Evolutionary conservation across 495 filamentous ascomycete genomes (phyloP).

Genomic region (Evansstolkia leycettana): DNA sequence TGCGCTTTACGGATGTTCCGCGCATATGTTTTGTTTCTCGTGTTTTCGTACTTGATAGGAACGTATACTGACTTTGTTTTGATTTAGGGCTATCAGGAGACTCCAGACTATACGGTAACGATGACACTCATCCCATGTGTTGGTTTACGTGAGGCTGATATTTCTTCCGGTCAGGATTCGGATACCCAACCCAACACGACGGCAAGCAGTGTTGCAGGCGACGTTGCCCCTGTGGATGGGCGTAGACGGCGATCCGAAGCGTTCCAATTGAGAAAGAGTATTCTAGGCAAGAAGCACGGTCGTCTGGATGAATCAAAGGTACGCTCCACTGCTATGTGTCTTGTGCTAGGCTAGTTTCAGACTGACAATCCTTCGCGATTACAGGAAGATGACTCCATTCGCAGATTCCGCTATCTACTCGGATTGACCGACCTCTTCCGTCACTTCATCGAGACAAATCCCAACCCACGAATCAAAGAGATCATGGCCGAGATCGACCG

Average conservation of each 20-base stretch:
- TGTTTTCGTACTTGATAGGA: neutral
- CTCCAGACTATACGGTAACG: conserved; percentile 63
- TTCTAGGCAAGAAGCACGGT: conserved; percentile 91
- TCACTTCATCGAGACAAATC: conserved; percentile 97
- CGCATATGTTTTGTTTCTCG: neutral
- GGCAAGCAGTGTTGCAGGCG: conserved; percentile 75
- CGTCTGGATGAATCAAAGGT: conserved; percentile 84
- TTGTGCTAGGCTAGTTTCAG: no score
- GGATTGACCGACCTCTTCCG: conserved; percentile 96
- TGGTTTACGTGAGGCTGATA: conserved; percentile 2
- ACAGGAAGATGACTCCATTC: conserved; percentile 90
- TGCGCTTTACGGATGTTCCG: neutral
- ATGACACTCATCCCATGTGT: conserved; percentile 2
- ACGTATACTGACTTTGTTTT: neutral
- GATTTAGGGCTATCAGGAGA: conserved; percentile 60
- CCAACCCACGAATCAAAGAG: conserved; percentile 79
- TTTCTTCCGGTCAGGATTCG: conserved; percentile 45
- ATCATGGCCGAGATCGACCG: conserved; percentile 89
- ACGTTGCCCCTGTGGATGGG: conserved; percentile 53
- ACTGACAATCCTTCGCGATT: conserved; percentile 1
- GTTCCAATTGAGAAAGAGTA: conserved; percentile 73
- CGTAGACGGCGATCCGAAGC: conserved; percentile 76
- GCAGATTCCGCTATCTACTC: conserved; percentile 89
- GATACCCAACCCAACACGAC: conserved; percentile 90
- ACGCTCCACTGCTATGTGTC: conserved; percentile 12